Evolutionary conservation across 2,329 filamentous ascomycete species (phyloP), one percentile per base, ranked within the genome.

Genomic region (Ceratocystis cacaofunesta): DNA sequence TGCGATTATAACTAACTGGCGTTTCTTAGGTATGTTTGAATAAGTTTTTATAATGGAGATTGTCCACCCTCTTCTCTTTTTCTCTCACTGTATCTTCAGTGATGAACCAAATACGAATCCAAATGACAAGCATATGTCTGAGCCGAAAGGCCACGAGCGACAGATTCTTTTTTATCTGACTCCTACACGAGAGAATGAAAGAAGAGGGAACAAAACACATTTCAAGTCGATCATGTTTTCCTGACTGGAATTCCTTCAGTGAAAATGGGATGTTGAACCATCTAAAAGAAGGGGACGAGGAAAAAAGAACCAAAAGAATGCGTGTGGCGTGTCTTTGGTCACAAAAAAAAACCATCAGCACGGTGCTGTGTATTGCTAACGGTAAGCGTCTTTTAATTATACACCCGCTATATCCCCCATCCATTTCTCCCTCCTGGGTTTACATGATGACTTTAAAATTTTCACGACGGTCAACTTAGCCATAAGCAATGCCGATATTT

Each of bases 91-190:
- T 61, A 3, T 43, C 58, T 61, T 66, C 57, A 25, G 62, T 69
- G 68, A 69, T 67, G 68, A 69, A 66, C 65, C 50, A 76, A 80
- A 90, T 87, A 83, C 80, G 79, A 81, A 82, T 80, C 76, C 78
- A 65, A 87, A 85, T 84, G 90, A 95, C 90, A 95, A 95, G 90
- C 90, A 95, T 95, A 95, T 95, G 90, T 95, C 90, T 82, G 86
- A 95, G 90, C 85, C 81, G 78, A 69, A 75, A 74, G 79, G 76
- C 76, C 68, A 75, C 66, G 66, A 67, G 66, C 57, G 66, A 67
- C 57, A 65, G 66, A 67, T 67, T 67, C 61, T 63, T 55, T 67
- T 63, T 62, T 65, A 52, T 67, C 66, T 67, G 66, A 67, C 28
- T 46, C 44, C 44, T 41, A 65, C 36, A 57, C 48, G 44, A 66